Percentiles rank a stretch among this genome's conserved stretches.
These are phyloP conservation scores for Arachis hypogaea DNA, from an alignment of 306 rosid genomes.

Conservation along the genomic window DNA sequence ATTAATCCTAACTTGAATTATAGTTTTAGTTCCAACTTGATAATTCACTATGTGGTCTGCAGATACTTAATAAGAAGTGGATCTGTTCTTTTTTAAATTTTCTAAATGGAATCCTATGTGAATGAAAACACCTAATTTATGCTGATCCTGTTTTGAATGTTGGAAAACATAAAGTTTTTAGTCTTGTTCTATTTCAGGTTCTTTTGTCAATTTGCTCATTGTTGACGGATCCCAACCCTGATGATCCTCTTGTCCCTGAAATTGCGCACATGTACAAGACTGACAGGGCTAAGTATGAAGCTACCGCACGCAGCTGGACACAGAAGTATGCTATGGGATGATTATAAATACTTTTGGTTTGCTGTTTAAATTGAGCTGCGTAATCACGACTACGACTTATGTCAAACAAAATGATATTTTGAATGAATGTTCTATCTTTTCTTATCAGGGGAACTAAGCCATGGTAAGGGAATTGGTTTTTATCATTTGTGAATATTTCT, in stretches of 20 bases:
- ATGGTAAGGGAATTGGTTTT: slow-evolving; percentile 50
- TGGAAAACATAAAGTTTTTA: slow-evolving; percentile 32
- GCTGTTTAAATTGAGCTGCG: slow-evolving; percentile 20
- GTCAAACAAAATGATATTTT: slow-evolving; percentile 43
- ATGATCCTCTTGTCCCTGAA: slow-evolving; percentile 88
- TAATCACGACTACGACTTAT: slow-evolving; percentile 34
- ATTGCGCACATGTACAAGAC: slow-evolving; percentile 95
- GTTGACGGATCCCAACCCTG: slow-evolving; percentile 89
- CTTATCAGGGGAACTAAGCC: slow-evolving; percentile 41
- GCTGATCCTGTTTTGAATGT: neutral
- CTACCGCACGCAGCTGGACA: slow-evolving; percentile 96
- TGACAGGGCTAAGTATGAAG: slow-evolving; percentile 75
- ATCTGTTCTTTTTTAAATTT: neutral
- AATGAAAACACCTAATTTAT: neutral
- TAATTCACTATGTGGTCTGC: neutral
- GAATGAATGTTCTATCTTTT: slow-evolving; percentile 42
- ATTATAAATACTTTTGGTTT: slow-evolving; percentile 10
- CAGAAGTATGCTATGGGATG: slow-evolving; percentile 91
- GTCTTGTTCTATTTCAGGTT: slow-evolving; percentile 51
- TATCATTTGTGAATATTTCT: slow-evolving; percentile 58
- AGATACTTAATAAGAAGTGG: too few relatives aligned
- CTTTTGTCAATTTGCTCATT: slow-evolving; percentile 83
- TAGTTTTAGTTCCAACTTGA: slow-evolving; percentile 1
- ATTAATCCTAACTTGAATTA: neutral
- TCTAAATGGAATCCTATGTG: slow-evolving; percentile 5